These are phyloP conservation scores for Carex myosuroides DNA, from an alignment of 176 grass and related monocot species.

Conservation along the genomic window DNA sequence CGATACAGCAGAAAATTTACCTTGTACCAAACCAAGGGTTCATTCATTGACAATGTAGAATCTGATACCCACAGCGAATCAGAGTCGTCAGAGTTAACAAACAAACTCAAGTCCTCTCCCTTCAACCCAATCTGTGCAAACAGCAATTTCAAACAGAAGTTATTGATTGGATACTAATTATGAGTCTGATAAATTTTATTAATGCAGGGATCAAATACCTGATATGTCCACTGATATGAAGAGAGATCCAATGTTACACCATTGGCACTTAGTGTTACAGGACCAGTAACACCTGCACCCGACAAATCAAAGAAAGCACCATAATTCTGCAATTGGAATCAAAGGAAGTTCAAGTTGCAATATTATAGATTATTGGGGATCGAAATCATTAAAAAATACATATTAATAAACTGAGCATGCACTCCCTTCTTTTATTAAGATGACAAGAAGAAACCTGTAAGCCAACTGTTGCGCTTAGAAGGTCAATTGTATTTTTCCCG, in stretches of 20 bases:
- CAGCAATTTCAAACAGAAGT: not conserved
- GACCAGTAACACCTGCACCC: conserved; percentile 86
- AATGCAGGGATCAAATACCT: conserved; percentile 33
- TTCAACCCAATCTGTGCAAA: conserved; percentile 62
- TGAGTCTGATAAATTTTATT: not conserved
- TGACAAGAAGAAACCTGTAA: conserved; percentile 46
- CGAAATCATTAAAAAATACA: not conserved
- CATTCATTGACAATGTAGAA: conserved; percentile 54
- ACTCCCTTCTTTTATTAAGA: not conserved
- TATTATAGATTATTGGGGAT: not conserved
- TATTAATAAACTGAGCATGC: not conserved
- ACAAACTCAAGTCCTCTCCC: conserved; percentile 57
- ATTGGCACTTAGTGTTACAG: conserved; percentile 72
- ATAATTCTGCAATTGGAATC: conserved; percentile 58
- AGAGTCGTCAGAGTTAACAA: conserved; percentile 50
- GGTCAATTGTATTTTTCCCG: conserved; percentile 93
- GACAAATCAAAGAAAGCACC: conserved; percentile 90
- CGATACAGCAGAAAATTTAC: conserved; percentile 32
- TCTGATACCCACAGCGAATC: conserved; percentile 57
- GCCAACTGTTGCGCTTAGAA: conserved; percentile 91
- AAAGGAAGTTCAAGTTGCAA: not conserved
- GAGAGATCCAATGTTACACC: conserved; percentile 51
- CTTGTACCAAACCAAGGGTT: conserved; percentile 91
- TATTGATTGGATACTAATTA: not conserved
- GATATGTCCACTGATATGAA: conserved; percentile 77